Base-by-base conservation (phyloP, 2,329 filamentous ascomycete species). In the Corynespora cassiicola region DNA sequence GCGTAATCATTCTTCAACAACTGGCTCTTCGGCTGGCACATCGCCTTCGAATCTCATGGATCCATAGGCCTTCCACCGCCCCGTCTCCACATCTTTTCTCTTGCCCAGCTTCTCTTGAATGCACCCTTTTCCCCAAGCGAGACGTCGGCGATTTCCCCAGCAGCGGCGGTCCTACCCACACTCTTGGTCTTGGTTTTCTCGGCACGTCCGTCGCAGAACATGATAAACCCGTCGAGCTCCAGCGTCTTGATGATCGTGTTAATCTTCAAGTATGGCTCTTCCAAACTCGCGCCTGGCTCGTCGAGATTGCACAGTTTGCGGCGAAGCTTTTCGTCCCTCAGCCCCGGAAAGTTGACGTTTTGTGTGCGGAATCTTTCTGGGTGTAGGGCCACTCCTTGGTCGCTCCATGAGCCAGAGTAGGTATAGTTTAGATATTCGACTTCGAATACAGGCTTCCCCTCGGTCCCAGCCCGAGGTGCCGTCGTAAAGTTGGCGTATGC, bases 381-480 rank as follows among this genome's bases (percentile, higher is more conserved):
- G 6, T 40, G 9, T 8, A 55, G 36, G 8, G 52, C 52, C 9
- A 55, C 44, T 17, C 52, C 49, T 2, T 52, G 27, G 22, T 52
- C 38, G 6, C 36, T 41, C 52, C 52, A 55, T 9, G 24, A 23
- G 11, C 52, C 52, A 5, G 17, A 36, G 34, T 55, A 55, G 11
- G 49, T 55, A 42, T 55, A 55, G 31, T 55, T 50, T 4, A 51
- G 39, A 22, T 57, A 57, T 27, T 58, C 53, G 32, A 58, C 54
- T 17, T 57, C 48, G 36, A 57, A 58, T 11, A 58, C 53, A 22
- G 53, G 51, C 36, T 56, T 56, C 10, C 40, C 49, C 19, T 36
- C 32, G 12, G 39, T 41, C 28, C 34, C 32, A 11, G 51, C 31
- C 1, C 32, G 35, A 1, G 51, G 51, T 5, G 50, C 49, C 17